Percentiles rank a stretch among this genome's conserved stretches.
phyloP scores from a whole-genome alignment of 495 filamentous ascomycete species.

The Oleoguttula mirabilis region DNA sequence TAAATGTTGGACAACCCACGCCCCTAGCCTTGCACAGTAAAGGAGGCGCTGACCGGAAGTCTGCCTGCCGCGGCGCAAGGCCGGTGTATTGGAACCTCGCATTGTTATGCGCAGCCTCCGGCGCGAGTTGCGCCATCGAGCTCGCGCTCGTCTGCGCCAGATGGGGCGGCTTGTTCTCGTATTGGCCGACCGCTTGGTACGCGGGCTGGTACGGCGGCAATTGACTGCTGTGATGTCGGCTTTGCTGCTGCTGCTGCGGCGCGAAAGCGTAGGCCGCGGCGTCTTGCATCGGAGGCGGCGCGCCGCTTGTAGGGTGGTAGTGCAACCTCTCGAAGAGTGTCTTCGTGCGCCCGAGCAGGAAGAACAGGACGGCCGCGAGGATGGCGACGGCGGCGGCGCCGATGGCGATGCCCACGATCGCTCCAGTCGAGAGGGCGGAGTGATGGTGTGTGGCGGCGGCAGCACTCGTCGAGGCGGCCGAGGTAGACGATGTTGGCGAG shows the following conservation, averaged over 20 bases:
- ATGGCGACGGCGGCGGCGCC: slow-evolving; percentile 28
- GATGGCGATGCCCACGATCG: slow-evolving; percentile 38
- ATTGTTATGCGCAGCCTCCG: too few relatives aligned
- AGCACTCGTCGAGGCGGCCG: not conserved
- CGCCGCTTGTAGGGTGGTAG: not conserved
- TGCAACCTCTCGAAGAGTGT: slow-evolving; percentile 14
- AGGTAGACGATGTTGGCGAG: slow-evolving; percentile 1
- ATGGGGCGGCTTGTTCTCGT: too few relatives aligned
- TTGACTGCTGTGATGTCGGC: not conserved
- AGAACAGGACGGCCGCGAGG: slow-evolving; percentile 34
- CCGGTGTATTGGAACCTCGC: too few relatives aligned
- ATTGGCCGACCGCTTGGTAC: too few relatives aligned
- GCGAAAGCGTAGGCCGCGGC: too few relatives aligned
- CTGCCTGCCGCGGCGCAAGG: too few relatives aligned
- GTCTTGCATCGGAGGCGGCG: not conserved
- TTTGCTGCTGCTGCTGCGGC: too few relatives aligned
- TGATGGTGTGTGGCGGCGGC: not conserved
- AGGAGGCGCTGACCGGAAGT: too few relatives aligned
- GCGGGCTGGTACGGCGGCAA: not conserved
- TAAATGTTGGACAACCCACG: too few relatives aligned
- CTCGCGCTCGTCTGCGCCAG: too few relatives aligned
- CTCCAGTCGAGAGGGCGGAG: slow-evolving; percentile 29
- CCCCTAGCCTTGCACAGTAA: too few relatives aligned
- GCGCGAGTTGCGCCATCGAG: too few relatives aligned
- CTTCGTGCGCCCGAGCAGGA: slow-evolving; percentile 25